Conservation (phyloP, 2,329 filamentous ascomycete genomes). For the Helminthosporium solani region DNA sequence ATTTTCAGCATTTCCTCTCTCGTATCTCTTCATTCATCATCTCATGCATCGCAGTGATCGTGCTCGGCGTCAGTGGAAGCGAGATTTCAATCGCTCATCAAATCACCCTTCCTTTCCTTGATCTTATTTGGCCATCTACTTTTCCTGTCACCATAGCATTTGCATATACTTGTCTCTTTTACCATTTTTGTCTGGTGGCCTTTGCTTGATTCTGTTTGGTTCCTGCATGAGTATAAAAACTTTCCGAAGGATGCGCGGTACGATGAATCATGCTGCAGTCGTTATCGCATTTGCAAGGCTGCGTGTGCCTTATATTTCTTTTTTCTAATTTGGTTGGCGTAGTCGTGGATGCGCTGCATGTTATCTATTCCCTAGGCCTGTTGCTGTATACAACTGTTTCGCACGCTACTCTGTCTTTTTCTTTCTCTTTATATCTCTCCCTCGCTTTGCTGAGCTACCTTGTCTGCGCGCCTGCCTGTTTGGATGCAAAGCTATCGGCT, state of each 20-base stretch:
- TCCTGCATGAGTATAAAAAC: not conserved
- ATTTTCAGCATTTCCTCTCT: not conserved
- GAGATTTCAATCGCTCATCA: not conserved
- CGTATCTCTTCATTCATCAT: not conserved
- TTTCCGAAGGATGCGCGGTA: slow-evolving; percentile 1
- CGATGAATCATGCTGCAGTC: not conserved
- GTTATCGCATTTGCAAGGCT: slow-evolving; percentile 1
- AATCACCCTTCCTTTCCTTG: not conserved
- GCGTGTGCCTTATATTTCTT: not conserved
- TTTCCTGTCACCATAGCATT: slow-evolving; percentile 2
- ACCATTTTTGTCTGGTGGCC: not conserved
- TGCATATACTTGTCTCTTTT: not conserved
- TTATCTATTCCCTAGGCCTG: too few species aligned
- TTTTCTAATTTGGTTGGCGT: not conserved
- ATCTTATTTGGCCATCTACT: not conserved
- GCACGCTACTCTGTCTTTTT: not conserved
- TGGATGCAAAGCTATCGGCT: too few species aligned
- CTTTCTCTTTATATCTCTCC: not conserved
- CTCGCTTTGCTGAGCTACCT: not conserved
- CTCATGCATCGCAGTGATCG: not conserved
- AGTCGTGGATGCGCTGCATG: not conserved
- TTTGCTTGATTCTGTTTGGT: not conserved
- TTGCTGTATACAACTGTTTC: too few species aligned
- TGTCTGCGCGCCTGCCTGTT: not conserved
- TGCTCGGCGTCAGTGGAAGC: slow-evolving; percentile 10